Conservation (phyloP, 2,329 filamentous ascomycete genomes). For the Coccinonectria pachysandricola region DNA sequence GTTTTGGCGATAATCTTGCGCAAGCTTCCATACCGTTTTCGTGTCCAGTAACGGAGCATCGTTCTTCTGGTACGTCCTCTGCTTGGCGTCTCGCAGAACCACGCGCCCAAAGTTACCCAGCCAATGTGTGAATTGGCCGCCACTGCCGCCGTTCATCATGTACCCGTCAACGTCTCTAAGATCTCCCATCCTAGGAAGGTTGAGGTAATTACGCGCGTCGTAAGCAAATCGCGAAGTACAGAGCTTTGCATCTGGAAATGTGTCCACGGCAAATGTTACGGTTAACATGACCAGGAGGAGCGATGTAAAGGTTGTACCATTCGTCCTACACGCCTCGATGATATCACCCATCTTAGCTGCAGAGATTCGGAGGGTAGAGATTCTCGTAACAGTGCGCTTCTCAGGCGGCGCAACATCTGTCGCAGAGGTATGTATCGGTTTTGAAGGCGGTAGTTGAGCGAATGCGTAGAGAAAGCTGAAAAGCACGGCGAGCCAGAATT, state of each 20-base stretch:
- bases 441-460: conserved; percentile 2
- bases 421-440: conserved; percentile 5
- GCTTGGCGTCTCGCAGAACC: conserved; percentile 1
- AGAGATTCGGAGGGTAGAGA: conserved; percentile 6
- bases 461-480: no score
- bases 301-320: conserved; percentile 13
- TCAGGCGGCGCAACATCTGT: conserved; percentile 4
- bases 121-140: conserved; percentile 4
- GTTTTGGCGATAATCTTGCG: conserved; percentile 2
- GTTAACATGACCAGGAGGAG: conserved; percentile 10
- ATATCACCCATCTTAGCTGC: conserved; percentile 4
- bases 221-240: conserved; percentile 6
- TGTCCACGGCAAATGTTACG: conserved; percentile 10
- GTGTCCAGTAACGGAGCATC: conserved; percentile 1
- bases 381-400: conserved; percentile 5
- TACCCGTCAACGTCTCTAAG: conserved; percentile 3
- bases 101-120: conserved; percentile 5
- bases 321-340: conserved; percentile 7
- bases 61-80: background rate
- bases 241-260: conserved; percentile 12
- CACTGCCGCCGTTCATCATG: conserved; percentile 5
- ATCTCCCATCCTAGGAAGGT: conserved; percentile 1
- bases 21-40: conserved; percentile 4
- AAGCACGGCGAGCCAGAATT: no score
- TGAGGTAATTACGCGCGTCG: conserved; percentile 3